These are phyloP conservation scores for Yarrowia yakushimensis DNA, from an alignment of 805 yeast genomes.

Conservation along the genomic window DNA sequence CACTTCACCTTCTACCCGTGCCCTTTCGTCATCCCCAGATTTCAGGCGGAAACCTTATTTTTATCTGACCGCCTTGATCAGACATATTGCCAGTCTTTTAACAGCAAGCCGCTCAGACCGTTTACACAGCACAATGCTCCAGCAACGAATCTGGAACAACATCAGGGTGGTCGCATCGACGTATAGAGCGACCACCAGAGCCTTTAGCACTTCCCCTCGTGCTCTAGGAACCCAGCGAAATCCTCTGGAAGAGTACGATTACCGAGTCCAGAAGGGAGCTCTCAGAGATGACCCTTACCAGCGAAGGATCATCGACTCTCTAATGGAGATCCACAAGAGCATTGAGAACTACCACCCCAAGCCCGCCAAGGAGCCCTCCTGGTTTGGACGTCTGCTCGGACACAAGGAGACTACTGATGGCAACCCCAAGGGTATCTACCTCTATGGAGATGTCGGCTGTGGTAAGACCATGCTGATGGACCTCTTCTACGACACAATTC, in stretches of 20 bases:
- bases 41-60: constrained; percentile 11
- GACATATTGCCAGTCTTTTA: background rate
- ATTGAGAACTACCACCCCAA: constrained; percentile 55
- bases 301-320: constrained; percentile 58
- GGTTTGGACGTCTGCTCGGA: constrained; percentile 23
- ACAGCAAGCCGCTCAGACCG: background rate
- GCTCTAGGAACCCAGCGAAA: constrained; percentile 18
- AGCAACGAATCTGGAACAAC: constrained; percentile 11
- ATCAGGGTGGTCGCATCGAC: background rate
- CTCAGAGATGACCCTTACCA: constrained; percentile 73
- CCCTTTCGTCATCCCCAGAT: background rate
- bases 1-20: too few relatives aligned
- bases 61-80: background rate
- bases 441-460: constrained; percentile 97
- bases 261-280: constrained; percentile 34
- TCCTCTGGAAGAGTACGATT: constrained; percentile 39
- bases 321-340: constrained; percentile 57
- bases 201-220: background rate
- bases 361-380: constrained; percentile 44
- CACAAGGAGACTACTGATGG: constrained; percentile 25
- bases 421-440: constrained; percentile 64
- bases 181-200: background rate
- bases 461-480: constrained; percentile 99
- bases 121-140: background rate
- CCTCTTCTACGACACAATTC: constrained; percentile 80